Base-by-base conservation (phyloP, 1,284 basidiomycete species). In the Apiotrichum laibachii region DNA sequence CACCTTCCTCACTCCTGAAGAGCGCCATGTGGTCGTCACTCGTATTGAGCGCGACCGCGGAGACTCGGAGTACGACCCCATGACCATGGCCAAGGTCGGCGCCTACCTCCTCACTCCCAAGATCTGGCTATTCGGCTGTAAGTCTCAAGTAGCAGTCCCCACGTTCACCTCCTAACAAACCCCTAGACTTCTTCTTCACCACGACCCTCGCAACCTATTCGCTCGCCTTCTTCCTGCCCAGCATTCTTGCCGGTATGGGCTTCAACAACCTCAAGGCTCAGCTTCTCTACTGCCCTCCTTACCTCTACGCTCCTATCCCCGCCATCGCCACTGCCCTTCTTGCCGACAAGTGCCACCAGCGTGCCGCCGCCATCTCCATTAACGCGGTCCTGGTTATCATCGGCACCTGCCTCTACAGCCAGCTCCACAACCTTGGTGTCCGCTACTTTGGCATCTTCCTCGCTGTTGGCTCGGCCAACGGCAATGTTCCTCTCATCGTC, bases 211-310 rank as follows among this genome's bases (percentile, higher is more conserved):
- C 54, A 26, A 58, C 57, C 4, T 66, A 57, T 40, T 40, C 55
- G n/a, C 45, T 74, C 60, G 57, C 66, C 42, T 76, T 72, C 71
- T 80, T 80, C 73, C 66, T 80, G 4, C 78, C 79, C 21, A 67
- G 74, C 45, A 80, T 81, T 47, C 49, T 61, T 67, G 62, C 61
- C 3, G 72, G 72, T 21, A 71, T 77, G 50, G 79, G 79, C 21
- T 80, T 76, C 68, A 59, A 57, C 21, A 59, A 53, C 39, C 55
- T 67, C 39, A 62, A 67, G 33, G 70, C 72, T 13, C 72, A 75
- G 43, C 56, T 72, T 46, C 67, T 80, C 19, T 71, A 73, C 16
- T 75, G 76, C 13, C 79, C 80, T 16, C 79, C 79, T n/a, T 79
- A 77, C 63, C 64, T 73, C 34, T 61, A 67, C 35, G 72, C 72